Evolutionary conservation across 306 rosid genomes (phyloP).

Genomic region (Cyamopsis tetragonoloba): DNA sequence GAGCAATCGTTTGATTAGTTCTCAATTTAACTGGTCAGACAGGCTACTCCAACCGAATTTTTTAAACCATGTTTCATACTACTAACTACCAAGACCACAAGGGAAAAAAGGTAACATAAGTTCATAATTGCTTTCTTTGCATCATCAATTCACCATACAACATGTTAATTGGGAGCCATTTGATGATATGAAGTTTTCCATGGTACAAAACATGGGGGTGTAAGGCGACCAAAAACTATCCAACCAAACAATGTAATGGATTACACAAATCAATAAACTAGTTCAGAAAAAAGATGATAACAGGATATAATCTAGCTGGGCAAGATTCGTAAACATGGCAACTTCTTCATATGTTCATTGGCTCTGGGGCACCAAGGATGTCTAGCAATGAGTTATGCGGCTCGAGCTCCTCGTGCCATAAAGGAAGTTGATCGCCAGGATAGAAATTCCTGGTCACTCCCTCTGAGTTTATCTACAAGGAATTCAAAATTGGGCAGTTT

Average conservation of each 20-base stretch:
- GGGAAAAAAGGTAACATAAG: background rate
- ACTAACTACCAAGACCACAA: background rate
- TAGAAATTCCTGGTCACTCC: conserved; percentile 89
- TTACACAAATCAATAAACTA: conserved; percentile 11
- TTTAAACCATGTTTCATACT: background rate
- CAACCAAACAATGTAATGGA: conserved; percentile 4
- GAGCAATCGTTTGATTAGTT: too few species aligned
- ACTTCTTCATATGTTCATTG: conserved; percentile 64
- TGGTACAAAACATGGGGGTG: conserved; percentile 10
- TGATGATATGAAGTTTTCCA: background rate
- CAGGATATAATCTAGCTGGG: background rate
- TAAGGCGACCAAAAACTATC: background rate
- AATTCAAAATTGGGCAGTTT: conserved; percentile 13
- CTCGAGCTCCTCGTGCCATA: conserved; percentile 97
- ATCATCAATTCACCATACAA: background rate
- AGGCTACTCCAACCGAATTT: too few species aligned
- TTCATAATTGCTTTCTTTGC: background rate
- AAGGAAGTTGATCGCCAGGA: conserved; percentile 71
- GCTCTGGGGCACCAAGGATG: conserved; percentile 64
- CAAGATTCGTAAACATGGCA: conserved; percentile 6
- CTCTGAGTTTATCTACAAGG: conserved; percentile 72
- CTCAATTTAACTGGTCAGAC: too few species aligned
- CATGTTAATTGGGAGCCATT: background rate
- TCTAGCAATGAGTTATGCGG: conserved; percentile 69
- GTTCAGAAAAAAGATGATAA: background rate